Evolutionary conservation across 2,329 filamentous ascomycete species (phyloP), one percentile per base, ranked within the genome.

Genomic region (Fusarium denticulatum): DNA sequence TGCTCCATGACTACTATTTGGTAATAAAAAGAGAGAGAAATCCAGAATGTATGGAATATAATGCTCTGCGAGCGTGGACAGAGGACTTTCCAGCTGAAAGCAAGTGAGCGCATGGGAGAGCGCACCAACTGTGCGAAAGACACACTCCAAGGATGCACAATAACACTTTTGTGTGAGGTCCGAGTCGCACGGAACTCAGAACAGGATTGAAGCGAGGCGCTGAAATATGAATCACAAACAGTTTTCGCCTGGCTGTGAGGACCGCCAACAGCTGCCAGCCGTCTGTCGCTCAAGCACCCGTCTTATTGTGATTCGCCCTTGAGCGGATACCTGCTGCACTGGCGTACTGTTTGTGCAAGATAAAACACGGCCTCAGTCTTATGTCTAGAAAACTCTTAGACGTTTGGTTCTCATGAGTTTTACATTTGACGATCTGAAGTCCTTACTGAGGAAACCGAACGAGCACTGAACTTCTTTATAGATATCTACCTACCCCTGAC

Each of bases 231-330:
- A 74, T 71, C 65, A 73, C 53, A 24, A 43, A 39, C 14, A 26
- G 20, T 47, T 67, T 26, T 42, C 49, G 53, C 52, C 34, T 36
- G 26, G 30, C 26, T 60, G n/a, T 32, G 32, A 60, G 30, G 60
- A 45, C 67, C 24, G 64, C 63, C 59, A 61, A 74, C 75, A 77
- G 75, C 73, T 77, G 75, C 50, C 72, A 67, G 73, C 49, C 75
- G 64, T 55, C 64, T 62, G 75, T 64, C 40, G 66, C 18, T 49
- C 67, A 60, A 56, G 42, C 45, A 39, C 18, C 63, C 45, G 63
- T 57, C 40, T 43, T 49, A 49, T 52, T 52, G 62, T 75, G 65
- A 74, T 75, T 73, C 55, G 69, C 49, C 60, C 47, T 61, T 22
- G 26, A 47, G 53, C 58, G 58, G 72, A 69, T 71, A 65, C 52